phyloP scores from a whole-genome alignment of 495 filamentous ascomycete species.

The Xylaria palmicola region DNA sequence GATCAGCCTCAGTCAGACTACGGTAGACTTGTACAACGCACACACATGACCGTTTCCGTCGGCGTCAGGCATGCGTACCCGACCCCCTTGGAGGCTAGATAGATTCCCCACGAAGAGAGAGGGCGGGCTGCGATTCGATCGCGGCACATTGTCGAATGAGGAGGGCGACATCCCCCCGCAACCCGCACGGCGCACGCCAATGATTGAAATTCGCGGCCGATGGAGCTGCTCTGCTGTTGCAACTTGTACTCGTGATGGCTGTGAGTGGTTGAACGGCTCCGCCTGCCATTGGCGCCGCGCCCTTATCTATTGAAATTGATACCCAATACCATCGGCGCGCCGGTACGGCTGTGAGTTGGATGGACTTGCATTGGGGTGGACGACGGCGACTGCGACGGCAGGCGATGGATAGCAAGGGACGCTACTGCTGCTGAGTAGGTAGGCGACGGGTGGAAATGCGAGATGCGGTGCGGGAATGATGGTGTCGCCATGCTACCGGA shows the following conservation, averaged over 20 bases:
- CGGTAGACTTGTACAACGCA: neutral
- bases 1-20: neutral
- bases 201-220: too few species aligned
- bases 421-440: too few species aligned
- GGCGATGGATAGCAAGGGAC: too few species aligned
- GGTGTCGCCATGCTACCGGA: too few species aligned
- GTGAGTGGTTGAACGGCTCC: neutral
- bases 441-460: too few species aligned
- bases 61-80: neutral
- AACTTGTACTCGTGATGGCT: conserved; percentile 1
- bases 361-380: neutral
- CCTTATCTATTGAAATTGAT: conserved; percentile 8
- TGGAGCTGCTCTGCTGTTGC: too few species aligned
- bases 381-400: too few species aligned
- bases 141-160: conserved; percentile 6
- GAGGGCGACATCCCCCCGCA: conserved; percentile 4
- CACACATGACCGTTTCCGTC: neutral
- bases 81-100: too few species aligned
- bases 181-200: neutral
- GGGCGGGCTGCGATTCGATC: neutral
- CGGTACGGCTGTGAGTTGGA: neutral
- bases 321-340: neutral
- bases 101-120: neutral
- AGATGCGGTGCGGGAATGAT: too few species aligned
- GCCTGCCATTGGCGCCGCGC: neutral